Evolutionary conservation across 768 basidiomycete species (phyloP), one percentile per base, ranked within the genome.

Genomic region (Infundibulicybe gibba): DNA sequence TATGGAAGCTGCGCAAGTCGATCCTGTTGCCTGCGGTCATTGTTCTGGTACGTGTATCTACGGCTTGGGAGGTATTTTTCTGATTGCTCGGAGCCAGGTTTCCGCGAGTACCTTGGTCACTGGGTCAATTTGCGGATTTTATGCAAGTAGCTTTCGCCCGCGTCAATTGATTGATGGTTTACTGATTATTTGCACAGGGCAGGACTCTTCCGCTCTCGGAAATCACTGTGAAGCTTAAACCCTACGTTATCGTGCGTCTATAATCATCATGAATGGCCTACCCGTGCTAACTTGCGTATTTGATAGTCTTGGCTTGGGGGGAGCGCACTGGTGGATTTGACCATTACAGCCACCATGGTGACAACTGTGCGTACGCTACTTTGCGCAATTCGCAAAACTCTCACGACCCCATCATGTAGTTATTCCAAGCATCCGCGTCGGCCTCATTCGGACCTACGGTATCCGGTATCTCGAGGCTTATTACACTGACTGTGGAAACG

Each of bases 271-370:
- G 5, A 12, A 12, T 9, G 12, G 6, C 30, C 14, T 14, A 41
- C 17, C 30, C 16, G 40, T 32, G 39, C 35, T 34, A 14, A 20
- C 9, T 12, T 25, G 13, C 4, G 6, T 13, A 8, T 8, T 25
- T 25, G 25, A 6, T 25, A 49, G 48, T 25, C 37, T 14, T 49
- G 48, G 41, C 48, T 49, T 20, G 48, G 41, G 31, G 41, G 48
- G 4, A 38, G 32, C 17, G 44, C 41, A 21, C 30, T 34, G 0
- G 32, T 30, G 15, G 48, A 49, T 49, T 14, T 49, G 21, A 15
- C 34, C 12, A 49, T 49, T 20, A 49, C 48, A 19, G 20, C 39
- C 3, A 21, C 35, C 41, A 49, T 49, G 41, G 48, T 44, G 14
- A 35, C 35, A 14, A 49, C 44, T 25, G 41, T 49, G 21, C 15